Conservation (phyloP, 1,139 yeast species). For the Taphrina wiesneri region DNA sequence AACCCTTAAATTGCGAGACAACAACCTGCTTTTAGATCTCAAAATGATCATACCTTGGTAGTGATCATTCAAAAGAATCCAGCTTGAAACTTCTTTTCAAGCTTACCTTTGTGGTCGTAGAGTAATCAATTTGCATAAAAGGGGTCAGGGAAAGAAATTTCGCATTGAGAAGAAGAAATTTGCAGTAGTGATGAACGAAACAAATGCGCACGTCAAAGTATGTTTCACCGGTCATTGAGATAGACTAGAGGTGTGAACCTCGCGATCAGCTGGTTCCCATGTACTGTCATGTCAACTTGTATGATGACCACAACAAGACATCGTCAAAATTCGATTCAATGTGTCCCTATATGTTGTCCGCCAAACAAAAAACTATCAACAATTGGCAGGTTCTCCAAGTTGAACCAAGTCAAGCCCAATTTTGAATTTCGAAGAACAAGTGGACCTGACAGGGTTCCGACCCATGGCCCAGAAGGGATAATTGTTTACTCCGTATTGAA, state of each 20-base stretch:
- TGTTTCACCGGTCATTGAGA: too few relatives aligned
- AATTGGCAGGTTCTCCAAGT: background rate
- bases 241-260: too few relatives aligned
- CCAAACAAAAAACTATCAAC: too few relatives aligned
- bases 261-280: too few relatives aligned
- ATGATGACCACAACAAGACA: too few relatives aligned
- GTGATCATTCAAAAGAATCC: slow-evolving; percentile 56
- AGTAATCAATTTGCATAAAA: slow-evolving; percentile 90
- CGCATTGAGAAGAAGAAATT: background rate
- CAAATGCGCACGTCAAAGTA: too few relatives aligned
- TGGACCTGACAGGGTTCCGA: background rate
- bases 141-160: slow-evolving; percentile 47
- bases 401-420: background rate
- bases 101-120: slow-evolving; percentile 49
- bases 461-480: background rate
- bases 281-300: too few relatives aligned
- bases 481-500: too few relatives aligned
- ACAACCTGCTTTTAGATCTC: background rate
- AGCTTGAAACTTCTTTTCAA: slow-evolving; percentile 53
- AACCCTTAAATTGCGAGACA: too few relatives aligned
- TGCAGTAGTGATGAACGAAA: background rate
- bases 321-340: too few relatives aligned
- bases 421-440: background rate
- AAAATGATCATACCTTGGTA: background rate
- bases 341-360: too few relatives aligned